Evolutionary conservation across 2,329 filamentous ascomycete species (phyloP).

Genomic region (Gnomoniopsis smithogilvyi): DNA sequence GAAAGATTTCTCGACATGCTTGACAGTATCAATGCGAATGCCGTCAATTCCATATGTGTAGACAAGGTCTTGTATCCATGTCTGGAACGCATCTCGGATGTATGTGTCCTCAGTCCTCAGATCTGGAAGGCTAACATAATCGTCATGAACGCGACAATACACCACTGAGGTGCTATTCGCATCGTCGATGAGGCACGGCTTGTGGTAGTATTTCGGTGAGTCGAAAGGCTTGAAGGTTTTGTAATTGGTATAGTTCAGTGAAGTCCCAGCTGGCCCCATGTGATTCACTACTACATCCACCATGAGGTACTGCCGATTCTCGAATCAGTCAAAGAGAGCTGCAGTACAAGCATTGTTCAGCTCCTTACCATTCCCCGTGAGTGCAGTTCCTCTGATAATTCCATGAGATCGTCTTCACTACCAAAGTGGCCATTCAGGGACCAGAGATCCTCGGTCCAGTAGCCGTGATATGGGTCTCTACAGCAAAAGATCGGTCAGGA

Average conservation of each 20-base stretch:
- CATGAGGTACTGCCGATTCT: conserved; percentile 34
- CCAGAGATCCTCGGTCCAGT: conserved; percentile 50
- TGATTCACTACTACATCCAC: conserved; percentile 58
- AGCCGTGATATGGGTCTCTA: conserved; percentile 38
- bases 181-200: conserved; percentile 42
- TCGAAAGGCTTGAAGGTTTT: conserved; percentile 52
- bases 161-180: conserved; percentile 35
- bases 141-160: conserved; percentile 44
- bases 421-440: conserved; percentile 48
- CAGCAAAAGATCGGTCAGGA: not conserved
- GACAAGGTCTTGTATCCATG: conserved; percentile 46
- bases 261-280: conserved; percentile 46
- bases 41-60: conserved; percentile 51
- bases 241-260: conserved; percentile 45
- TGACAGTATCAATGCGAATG: conserved; percentile 45
- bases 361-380: conserved; percentile 43
- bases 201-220: conserved; percentile 50
- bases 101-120: conserved; percentile 42
- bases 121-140: conserved; percentile 47
- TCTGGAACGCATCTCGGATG: conserved; percentile 41
- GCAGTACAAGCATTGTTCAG: too few relatives aligned
- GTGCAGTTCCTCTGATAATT: conserved; percentile 49
- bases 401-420: conserved; percentile 44
- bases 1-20: conserved; percentile 46
- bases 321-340: conserved; percentile 23